Conservation (phyloP, 805 yeast genomes). For the Kodamaea nitidulidarum region DNA sequence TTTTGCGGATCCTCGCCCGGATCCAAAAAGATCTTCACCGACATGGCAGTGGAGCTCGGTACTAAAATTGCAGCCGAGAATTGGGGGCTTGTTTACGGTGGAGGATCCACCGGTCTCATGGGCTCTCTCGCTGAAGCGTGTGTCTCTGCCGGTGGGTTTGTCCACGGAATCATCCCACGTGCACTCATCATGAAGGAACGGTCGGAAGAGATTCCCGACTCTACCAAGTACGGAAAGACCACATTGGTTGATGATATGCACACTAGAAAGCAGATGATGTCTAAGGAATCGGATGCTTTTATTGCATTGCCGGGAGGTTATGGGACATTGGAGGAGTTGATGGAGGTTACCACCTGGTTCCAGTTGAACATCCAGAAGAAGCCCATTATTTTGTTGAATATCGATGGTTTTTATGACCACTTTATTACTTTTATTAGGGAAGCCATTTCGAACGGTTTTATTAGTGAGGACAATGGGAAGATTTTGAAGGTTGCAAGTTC, state of each 20-base stretch:
- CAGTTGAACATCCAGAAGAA: slow-evolving; percentile 82
- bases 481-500: slow-evolving; percentile 67
- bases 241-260: slow-evolving; percentile 87
- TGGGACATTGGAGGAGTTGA: slow-evolving; percentile 84
- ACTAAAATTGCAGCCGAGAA: slow-evolving; percentile 48
- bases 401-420: slow-evolving; percentile 75
- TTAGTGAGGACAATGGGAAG: slow-evolving; percentile 59
- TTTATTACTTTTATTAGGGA: slow-evolving; percentile 58
- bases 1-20: slow-evolving; percentile 87
- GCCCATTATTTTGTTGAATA: slow-evolving; percentile 75
- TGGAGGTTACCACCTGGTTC: slow-evolving; percentile 89
- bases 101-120: slow-evolving; percentile 85
- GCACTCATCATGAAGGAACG: slow-evolving; percentile 76
- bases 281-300: slow-evolving; percentile 79
- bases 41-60: slow-evolving; percentile 60
- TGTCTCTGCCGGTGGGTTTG: slow-evolving; percentile 57
- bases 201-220: slow-evolving; percentile 59
- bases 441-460: slow-evolving; percentile 63
- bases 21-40: slow-evolving; percentile 43
- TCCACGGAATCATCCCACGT: slow-evolving; percentile 83
- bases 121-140: slow-evolving; percentile 69
- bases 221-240: slow-evolving; percentile 64
- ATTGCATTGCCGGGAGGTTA: slow-evolving; percentile 91
- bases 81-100: slow-evolving; percentile 85
- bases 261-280: slow-evolving; percentile 83